These are phyloP conservation scores for Fusarium xyrophilum DNA, from an alignment of 2,329 filamentous ascomycete genomes.

Conservation along the genomic window DNA sequence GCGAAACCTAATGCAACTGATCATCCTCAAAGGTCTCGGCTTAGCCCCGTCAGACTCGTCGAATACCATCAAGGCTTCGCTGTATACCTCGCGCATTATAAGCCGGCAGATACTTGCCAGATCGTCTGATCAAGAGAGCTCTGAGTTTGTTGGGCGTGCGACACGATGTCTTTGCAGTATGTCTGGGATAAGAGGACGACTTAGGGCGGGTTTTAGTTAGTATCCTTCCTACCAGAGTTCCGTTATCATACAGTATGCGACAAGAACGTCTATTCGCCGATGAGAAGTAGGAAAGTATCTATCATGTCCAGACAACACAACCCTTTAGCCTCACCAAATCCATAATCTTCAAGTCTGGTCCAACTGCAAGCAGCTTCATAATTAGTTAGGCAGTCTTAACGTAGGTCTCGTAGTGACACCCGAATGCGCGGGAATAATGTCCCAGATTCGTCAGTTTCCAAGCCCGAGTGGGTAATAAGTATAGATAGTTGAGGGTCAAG, in stretches of 20 bases:
- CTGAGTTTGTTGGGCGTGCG: fast-evolving
- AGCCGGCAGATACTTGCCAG: neutral
- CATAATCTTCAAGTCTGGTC: too few relatives aligned
- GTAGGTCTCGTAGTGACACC: too few relatives aligned
- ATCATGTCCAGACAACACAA: fast-evolving
- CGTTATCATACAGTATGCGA: fast-evolving
- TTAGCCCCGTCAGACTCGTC: too few relatives aligned
- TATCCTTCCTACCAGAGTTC: fast-evolving
- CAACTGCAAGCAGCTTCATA: too few relatives aligned
- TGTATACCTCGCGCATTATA: too few relatives aligned
- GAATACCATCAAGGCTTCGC: too few relatives aligned
- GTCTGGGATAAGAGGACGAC: fast-evolving
- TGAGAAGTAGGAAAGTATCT: neutral
- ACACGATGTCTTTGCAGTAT: neutral
- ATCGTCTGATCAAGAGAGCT: neutral
- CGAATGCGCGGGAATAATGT: too few relatives aligned
- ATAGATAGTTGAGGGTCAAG: too few relatives aligned
- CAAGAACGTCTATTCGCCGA: fast-evolving
- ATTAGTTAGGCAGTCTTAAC: too few relatives aligned
- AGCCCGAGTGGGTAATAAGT: too few relatives aligned
- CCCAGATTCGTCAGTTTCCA: too few relatives aligned
- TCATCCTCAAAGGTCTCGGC: fast-evolving
- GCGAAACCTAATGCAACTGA: neutral
- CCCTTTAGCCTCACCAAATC: neutral
- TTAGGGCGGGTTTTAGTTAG: fast-evolving